Percentiles rank a stretch among this genome's conserved stretches.
Evolutionary conservation across 2,329 filamentous ascomycete genomes (phyloP).

Genomic region (Leptodontidium sp.): DNA sequence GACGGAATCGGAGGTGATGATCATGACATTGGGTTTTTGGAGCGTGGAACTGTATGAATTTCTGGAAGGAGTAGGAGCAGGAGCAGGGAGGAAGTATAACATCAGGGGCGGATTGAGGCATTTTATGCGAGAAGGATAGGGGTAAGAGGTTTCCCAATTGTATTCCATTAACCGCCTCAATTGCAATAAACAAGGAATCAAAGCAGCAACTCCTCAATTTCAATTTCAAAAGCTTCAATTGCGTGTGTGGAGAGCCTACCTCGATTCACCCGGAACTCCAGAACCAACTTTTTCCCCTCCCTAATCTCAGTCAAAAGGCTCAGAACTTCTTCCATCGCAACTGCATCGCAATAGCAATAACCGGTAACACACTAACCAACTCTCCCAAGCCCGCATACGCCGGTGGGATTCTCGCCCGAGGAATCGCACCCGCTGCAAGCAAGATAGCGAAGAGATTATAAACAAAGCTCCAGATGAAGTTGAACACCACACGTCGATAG

Average conservation of each 20-base stretch:
- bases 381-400: constrained; percentile 70
- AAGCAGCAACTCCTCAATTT: not conserved
- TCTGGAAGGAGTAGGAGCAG: no score
- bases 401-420: constrained; percentile 60
- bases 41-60: no score
- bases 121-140: no score
- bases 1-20: no score
- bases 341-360: constrained; percentile 52
- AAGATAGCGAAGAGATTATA: constrained; percentile 71
- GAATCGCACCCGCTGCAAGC: constrained; percentile 65
- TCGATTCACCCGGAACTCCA: not conserved
- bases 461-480: constrained; percentile 67
- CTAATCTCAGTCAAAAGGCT: not conserved
- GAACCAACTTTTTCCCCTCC: not conserved
- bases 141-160: no score
- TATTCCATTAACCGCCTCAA: not conserved
- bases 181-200: not conserved
- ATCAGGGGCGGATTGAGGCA: no score
- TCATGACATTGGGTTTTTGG: no score
- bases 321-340: constrained; percentile 35
- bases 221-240: no score
- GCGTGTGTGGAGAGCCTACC: no score
- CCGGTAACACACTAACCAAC: constrained; percentile 69
- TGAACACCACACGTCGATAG: constrained; percentile 60
- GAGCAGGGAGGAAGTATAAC: no score